Evolutionary conservation across 176 grass and related monocot species (phyloP).

Genomic region (Juncus effusus): DNA sequence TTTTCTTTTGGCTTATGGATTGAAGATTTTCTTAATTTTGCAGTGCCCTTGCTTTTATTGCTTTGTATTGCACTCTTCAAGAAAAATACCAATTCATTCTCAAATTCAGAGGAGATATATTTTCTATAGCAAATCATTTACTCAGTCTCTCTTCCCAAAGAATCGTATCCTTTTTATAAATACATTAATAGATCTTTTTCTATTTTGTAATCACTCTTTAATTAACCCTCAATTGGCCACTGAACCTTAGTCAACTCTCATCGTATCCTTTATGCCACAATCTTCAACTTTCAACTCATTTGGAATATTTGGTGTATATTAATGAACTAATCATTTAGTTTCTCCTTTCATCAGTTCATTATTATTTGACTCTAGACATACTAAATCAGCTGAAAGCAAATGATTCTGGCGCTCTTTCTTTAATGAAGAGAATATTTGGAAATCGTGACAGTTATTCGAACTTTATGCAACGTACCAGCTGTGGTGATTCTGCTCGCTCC

Average conservation of each 20-base stretch:
- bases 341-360: constrained; percentile 11
- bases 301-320: neutral
- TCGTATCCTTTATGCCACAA: neutral
- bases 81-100: constrained; percentile 14
- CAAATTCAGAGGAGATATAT: constrained; percentile 15
- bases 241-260: neutral
- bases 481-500: constrained; percentile 4
- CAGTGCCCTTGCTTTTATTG: constrained; percentile 23
- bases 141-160: constrained; percentile 12
- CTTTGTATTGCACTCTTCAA: constrained; percentile 9
- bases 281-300: constrained; percentile 2
- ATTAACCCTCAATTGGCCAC: neutral
- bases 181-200: neutral
- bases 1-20: neutral
- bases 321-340: neutral
- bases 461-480: constrained; percentile 10
- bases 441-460: constrained; percentile 4
- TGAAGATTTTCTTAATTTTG: neutral
- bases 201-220: neutral
- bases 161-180: constrained; percentile 25
- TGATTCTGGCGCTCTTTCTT: constrained; percentile 20
- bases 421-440: constrained; percentile 25
- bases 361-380: constrained; percentile 6
- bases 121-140: constrained; percentile 20
- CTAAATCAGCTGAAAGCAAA: constrained; percentile 25